phyloP scores from a whole-genome alignment of 345 rosid species.

The Gossypium longicalyx region DNA sequence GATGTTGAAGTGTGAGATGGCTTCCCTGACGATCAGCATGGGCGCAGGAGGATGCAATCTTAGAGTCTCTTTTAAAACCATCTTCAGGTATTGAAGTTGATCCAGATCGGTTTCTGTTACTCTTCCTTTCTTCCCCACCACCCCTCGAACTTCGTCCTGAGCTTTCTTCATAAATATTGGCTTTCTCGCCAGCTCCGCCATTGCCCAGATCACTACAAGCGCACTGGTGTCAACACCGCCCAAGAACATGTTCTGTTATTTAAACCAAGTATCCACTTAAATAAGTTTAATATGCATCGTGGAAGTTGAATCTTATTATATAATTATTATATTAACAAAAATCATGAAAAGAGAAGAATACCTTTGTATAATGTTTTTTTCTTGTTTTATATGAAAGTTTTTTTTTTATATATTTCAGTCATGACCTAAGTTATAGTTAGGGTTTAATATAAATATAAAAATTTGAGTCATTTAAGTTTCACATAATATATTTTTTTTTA shows the following conservation, averaged over 20 bases:
- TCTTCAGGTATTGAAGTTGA: conserved; percentile 7
- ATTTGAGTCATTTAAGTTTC: no score
- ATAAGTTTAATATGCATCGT: no score
- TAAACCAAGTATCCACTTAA: neutral
- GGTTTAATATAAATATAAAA: no score
- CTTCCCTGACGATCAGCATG: neutral
- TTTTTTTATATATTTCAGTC: no score
- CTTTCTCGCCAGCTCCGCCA: conserved; percentile 12
- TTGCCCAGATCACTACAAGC: neutral
- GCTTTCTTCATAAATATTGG: conserved; percentile 7
- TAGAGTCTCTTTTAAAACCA: conserved; percentile 9
- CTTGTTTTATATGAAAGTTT: no score
- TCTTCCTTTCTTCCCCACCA: neutral
- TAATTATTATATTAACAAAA: no score
- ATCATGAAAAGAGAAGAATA: no score
- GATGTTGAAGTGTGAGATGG: neutral
- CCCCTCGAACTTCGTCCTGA: neutral
- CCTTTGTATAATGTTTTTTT: no score
- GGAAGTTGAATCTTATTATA: no score
- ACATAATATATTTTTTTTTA: no score
- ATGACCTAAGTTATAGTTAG: no score
- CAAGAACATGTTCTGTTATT: neutral
- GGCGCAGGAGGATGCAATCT: neutral
- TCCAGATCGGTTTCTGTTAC: neutral
- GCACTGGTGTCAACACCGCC: conserved; percentile 7